Conservation (phyloP, 352 stramenopile genomes). For the Globisporangium camurandrum region DNA sequence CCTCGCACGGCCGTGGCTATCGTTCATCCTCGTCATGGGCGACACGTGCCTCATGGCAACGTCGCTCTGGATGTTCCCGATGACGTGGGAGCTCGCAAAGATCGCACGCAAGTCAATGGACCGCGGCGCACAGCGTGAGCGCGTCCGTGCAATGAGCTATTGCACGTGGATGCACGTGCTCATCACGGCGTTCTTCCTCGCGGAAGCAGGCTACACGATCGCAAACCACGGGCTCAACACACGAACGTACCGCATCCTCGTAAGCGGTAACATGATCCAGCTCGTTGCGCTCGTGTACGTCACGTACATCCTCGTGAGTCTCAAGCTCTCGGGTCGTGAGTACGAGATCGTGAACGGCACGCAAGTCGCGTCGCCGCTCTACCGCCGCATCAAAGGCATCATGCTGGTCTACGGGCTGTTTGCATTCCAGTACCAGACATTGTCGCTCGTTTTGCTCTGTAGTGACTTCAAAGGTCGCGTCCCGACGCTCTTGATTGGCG, state of each 20-base stretch:
- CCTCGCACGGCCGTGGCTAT: conserved; percentile 30
- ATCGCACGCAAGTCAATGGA: conserved; percentile 38
- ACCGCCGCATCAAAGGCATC: conserved; percentile 50
- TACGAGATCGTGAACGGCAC: conserved; percentile 38
- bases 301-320: conserved; percentile 22
- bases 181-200: conserved; percentile 27
- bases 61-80: conserved; percentile 43
- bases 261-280: conserved; percentile 39
- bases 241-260: conserved; percentile 26
- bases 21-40: conserved; percentile 29
- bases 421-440: conserved; percentile 37
- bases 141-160: conserved; percentile 17
- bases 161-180: conserved; percentile 26
- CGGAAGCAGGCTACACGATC: conserved; percentile 27
- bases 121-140: conserved; percentile 21
- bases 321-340: conserved; percentile 40
- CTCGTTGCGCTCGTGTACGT: conserved; percentile 31
- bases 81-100: conserved; percentile 32
- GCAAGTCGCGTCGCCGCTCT: conserved; percentile 41
- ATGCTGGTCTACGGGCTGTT: conserved; percentile 47
- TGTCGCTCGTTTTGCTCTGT: conserved; percentile 34
- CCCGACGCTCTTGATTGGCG: conserved; percentile 22
- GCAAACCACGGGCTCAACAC: conserved; percentile 30
- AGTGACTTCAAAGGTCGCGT: conserved; percentile 24
- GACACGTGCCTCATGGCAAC: conserved; percentile 30